Conservation (phyloP, 805 yeast genomes). For the Scheffersomyces lignosus region DNA sequence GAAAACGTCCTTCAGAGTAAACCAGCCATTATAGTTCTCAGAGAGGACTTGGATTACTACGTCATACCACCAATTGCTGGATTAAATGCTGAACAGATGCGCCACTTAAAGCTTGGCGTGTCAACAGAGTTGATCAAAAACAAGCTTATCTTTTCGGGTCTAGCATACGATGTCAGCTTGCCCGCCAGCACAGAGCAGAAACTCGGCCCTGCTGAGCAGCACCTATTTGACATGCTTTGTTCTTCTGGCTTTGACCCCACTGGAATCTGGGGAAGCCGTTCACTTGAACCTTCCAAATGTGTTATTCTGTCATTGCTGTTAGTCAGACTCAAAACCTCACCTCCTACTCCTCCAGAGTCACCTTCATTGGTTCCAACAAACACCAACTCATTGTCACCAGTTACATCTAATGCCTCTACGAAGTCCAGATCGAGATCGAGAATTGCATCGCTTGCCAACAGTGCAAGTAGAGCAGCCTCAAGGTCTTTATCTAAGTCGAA, state of each 20-base stretch:
- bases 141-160: slow-evolving; percentile 71
- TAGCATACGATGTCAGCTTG: slow-evolving; percentile 51
- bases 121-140: slow-evolving; percentile 64
- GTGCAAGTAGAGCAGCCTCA: slow-evolving; percentile 56
- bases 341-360: slow-evolving; percentile 41
- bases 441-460: slow-evolving; percentile 58
- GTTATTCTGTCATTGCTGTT: slow-evolving; percentile 83
- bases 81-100: slow-evolving; percentile 57
- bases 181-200: slow-evolving; percentile 42
- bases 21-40: slow-evolving; percentile 86
- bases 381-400: slow-evolving; percentile 24
- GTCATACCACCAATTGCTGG: slow-evolving; percentile 76
- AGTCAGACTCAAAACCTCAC: slow-evolving; percentile 50
- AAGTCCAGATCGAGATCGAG: slow-evolving; percentile 49
- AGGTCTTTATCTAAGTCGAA: slow-evolving; percentile 57
- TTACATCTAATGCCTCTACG: slow-evolving; percentile 41
- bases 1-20: slow-evolving; percentile 65
- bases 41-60: slow-evolving; percentile 94
- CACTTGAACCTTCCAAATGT: slow-evolving; percentile 83
- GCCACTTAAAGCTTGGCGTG: slow-evolving; percentile 66
- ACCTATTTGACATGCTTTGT: slow-evolving; percentile 90
- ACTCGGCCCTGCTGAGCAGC: slow-evolving; percentile 90
- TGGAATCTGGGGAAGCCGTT: slow-evolving; percentile 85
- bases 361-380: slow-evolving; percentile 32
- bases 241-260: slow-evolving; percentile 73